Percentiles rank a stretch among this genome's conserved stretches.
phyloP scores from a whole-genome alignment of 768 basidiomycete genomes.

The Rhodotorula toruloides region DNA sequence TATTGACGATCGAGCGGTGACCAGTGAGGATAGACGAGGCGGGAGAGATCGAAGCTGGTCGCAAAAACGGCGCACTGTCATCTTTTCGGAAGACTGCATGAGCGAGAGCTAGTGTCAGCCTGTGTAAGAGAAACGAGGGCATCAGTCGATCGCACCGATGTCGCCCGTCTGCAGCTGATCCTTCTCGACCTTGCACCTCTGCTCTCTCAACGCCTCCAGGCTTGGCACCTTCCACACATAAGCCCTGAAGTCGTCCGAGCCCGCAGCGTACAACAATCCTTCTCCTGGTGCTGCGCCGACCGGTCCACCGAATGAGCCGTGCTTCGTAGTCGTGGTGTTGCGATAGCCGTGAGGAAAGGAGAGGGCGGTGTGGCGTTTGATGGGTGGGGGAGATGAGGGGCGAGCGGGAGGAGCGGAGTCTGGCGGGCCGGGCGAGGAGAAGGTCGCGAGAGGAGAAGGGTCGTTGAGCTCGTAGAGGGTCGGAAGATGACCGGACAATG shows the following conservation, averaged over 20 bases:
- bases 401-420: no score
- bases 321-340: conserved; percentile 50
- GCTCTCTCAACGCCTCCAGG: conserved; percentile 51
- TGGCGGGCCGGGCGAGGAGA: conserved; percentile 50
- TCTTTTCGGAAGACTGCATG: background rate
- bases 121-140: background rate
- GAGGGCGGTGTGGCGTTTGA: no score
- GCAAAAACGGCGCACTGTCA: background rate
- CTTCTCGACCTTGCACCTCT: conserved; percentile 24
- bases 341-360: conserved; percentile 9
- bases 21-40: conserved; percentile 48
- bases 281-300: conserved; percentile 39
- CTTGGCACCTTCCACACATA: conserved; percentile 73
- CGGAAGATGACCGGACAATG: conserved; percentile 57
- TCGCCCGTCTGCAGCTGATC: background rate
- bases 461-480: conserved; percentile 57
- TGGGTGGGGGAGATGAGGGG: background rate
- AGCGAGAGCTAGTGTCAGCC: background rate
- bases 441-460: conserved; percentile 54
- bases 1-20: conserved; percentile 73
- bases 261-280: conserved; percentile 64
- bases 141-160: conserved; percentile 2
- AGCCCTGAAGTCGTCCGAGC: conserved; percentile 74
- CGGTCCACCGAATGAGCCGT: conserved; percentile 65
- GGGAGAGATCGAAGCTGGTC: conserved; percentile 10